These are phyloP conservation scores for Yamadazyma phyllophila DNA, from an alignment of 805 yeast species.

Conservation along the genomic window DNA sequence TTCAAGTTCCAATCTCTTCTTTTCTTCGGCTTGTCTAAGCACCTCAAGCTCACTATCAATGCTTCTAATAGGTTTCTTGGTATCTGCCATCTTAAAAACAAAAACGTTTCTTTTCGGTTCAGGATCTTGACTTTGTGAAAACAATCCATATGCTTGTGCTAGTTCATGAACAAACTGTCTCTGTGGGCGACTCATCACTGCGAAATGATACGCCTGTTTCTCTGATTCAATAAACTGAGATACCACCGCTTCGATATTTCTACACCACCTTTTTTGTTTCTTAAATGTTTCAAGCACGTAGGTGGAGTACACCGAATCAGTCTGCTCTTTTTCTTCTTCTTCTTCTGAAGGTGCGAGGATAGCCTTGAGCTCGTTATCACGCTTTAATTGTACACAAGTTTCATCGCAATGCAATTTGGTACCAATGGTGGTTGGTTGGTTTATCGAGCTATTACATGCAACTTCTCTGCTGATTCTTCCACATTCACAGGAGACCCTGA, in stretches of 20 bases:
- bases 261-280: constrained; percentile 68
- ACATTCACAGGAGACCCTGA: constrained; percentile 61
- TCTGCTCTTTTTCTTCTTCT: constrained; percentile 5
- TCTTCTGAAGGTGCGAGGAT: constrained; percentile 46
- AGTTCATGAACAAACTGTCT: constrained; percentile 69
- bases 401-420: constrained; percentile 61
- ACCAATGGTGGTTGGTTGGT: constrained; percentile 30
- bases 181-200: constrained; percentile 70
- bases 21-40: constrained; percentile 31
- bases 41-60: constrained; percentile 20
- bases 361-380: constrained; percentile 60
- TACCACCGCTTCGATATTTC: constrained; percentile 56
- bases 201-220: constrained; percentile 54
- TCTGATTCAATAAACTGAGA: constrained; percentile 5
- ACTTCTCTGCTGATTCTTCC: constrained; percentile 49
- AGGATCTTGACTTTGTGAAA: constrained; percentile 73
- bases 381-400: constrained; percentile 57
- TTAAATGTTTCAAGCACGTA: constrained; percentile 45
- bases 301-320: constrained; percentile 42
- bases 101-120: constrained; percentile 78
- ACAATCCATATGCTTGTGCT: constrained; percentile 56
- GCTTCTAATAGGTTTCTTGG: constrained; percentile 34
- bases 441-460: constrained; percentile 56
- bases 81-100: constrained; percentile 39
- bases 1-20: constrained; percentile 20